Percentiles rank a stretch among this genome's conserved stretches.
Conservation (phyloP, 345 rosid species). For the Noccaea caerulescens region DNA sequence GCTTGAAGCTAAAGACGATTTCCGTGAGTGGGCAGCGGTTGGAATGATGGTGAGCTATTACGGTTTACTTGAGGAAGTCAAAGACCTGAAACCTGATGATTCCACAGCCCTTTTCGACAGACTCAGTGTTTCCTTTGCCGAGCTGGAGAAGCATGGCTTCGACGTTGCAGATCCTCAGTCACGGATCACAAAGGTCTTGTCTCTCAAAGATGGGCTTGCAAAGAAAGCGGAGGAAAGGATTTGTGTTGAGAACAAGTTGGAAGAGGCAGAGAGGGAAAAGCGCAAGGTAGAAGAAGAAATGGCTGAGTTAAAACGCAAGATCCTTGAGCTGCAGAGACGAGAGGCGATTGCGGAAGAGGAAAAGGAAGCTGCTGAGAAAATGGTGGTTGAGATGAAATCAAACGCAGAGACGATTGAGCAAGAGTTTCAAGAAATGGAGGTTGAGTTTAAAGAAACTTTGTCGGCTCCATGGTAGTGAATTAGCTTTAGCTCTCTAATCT, state of each 20-base stretch:
- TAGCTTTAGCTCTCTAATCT: no score
- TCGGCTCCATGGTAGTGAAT: constrained; percentile 55
- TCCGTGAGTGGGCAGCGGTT: constrained; percentile 73
- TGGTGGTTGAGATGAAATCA: constrained; percentile 39
- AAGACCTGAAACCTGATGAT: constrained; percentile 42
- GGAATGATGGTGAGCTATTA: constrained; percentile 69
- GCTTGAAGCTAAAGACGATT: constrained; percentile 53
- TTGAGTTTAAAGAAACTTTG: constrained; percentile 44
- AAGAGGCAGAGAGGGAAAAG: constrained; percentile 25
- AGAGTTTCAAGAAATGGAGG: constrained; percentile 23
- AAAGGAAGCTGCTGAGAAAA: constrained; percentile 39
- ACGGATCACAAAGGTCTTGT: constrained; percentile 53
- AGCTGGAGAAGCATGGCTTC: constrained; percentile 70
- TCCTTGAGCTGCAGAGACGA: constrained; percentile 48
- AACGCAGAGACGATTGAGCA: constrained; percentile 15
- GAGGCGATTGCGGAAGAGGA: constrained; percentile 33
- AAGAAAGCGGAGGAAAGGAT: constrained; percentile 41
- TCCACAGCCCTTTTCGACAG: constrained; percentile 44
- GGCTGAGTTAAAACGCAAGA: constrained; percentile 47
- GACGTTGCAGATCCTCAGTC: constrained; percentile 48
- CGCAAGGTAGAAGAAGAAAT: constrained; percentile 42
- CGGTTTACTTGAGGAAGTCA: constrained; percentile 59
- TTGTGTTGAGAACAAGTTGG: constrained; percentile 44
- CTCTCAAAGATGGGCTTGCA: constrained; percentile 47
- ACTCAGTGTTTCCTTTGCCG: constrained; percentile 52